phyloP scores from a whole-genome alignment of 2,329 filamentous ascomycete genomes.

The Lachnellula willkommii region DNA sequence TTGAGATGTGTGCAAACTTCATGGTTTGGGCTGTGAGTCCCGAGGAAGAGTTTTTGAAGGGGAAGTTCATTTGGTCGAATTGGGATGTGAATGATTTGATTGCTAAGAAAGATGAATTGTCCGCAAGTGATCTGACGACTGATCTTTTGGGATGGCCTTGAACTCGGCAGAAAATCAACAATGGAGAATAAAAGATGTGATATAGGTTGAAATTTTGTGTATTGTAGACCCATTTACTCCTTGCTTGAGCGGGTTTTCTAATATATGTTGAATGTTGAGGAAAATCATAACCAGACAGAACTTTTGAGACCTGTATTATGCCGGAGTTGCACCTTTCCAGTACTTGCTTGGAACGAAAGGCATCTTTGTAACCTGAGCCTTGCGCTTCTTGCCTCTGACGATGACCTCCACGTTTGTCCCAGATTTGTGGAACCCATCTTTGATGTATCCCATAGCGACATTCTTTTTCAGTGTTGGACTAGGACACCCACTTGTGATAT shows the following conservation, averaged over 20 bases:
- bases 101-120: not conserved
- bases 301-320: not conserved
- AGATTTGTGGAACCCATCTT: conserved; percentile 61
- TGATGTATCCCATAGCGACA: conserved; percentile 86
- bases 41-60: conserved; percentile 41
- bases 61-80: conserved; percentile 40
- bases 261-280: not conserved
- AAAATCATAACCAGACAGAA: not conserved
- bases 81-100: conserved; percentile 43
- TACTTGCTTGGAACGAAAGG: conserved; percentile 66
- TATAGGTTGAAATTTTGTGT: not conserved
- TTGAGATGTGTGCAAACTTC: conserved; percentile 7
- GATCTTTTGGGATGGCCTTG: not conserved
- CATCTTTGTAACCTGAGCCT: conserved; percentile 64
- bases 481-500: conserved; percentile 83
- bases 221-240: not conserved
- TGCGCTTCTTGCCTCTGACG: conserved; percentile 60
- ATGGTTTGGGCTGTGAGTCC: conserved; percentile 13
- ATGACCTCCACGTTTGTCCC: conserved; percentile 62
- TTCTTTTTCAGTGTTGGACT: conserved; percentile 83
- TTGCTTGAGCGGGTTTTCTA: not conserved
- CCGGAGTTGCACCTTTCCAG: conserved; percentile 31
- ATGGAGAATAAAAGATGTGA: not conserved
- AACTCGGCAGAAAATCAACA: not conserved
- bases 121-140: not conserved